These are phyloP conservation scores for Fusarium brevicatenulatum DNA, from an alignment of 2,329 filamentous ascomycete genomes.

Conservation along the genomic window DNA sequence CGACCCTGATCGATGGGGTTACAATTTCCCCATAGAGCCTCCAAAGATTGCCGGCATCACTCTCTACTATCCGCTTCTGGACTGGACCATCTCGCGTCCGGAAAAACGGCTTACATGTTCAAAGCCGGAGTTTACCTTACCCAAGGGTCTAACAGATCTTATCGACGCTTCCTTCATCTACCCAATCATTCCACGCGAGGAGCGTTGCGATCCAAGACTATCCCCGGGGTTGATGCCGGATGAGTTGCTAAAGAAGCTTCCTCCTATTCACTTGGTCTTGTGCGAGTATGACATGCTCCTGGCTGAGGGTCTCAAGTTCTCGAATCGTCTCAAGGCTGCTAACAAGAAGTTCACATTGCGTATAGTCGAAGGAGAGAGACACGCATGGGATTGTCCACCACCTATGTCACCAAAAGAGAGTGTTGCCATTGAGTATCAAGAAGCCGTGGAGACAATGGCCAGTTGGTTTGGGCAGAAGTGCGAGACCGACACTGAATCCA, in stretches of 20 bases:
- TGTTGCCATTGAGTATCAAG: conserved; percentile 58
- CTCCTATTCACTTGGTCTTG: conserved; percentile 66
- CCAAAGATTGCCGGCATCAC: conserved; percentile 63
- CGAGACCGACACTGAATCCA: conserved; percentile 51
- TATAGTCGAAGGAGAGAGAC: conserved; percentile 58
- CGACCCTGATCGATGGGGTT: conserved; percentile 54
- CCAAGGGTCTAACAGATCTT: conserved; percentile 67
- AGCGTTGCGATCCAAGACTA: conserved; percentile 64
- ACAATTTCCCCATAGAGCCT: conserved; percentile 51
- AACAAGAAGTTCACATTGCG: conserved; percentile 52
- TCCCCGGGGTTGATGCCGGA: conserved; percentile 68
- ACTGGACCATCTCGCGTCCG: conserved; percentile 67
- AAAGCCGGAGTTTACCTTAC: conserved; percentile 67
- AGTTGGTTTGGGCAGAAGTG: conserved; percentile 54
- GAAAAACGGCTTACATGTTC: conserved; percentile 65
- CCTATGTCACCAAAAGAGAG: conserved; percentile 57
- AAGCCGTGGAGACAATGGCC: conserved; percentile 54
- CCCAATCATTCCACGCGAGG: conserved; percentile 57
- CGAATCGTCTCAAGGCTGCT: conserved; percentile 60
- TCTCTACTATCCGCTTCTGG: conserved; percentile 71
- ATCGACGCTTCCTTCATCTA: conserved; percentile 72
- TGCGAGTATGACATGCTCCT: conserved; percentile 75
- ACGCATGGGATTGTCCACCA: conserved; percentile 61
- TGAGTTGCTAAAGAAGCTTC: conserved; percentile 61
- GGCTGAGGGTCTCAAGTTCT: conserved; percentile 68